Percentiles rank a stretch among this genome's conserved stretches.
phyloP scores from a whole-genome alignment of 306 rosid genomes.

The Dicorynia guianensis region DNA sequence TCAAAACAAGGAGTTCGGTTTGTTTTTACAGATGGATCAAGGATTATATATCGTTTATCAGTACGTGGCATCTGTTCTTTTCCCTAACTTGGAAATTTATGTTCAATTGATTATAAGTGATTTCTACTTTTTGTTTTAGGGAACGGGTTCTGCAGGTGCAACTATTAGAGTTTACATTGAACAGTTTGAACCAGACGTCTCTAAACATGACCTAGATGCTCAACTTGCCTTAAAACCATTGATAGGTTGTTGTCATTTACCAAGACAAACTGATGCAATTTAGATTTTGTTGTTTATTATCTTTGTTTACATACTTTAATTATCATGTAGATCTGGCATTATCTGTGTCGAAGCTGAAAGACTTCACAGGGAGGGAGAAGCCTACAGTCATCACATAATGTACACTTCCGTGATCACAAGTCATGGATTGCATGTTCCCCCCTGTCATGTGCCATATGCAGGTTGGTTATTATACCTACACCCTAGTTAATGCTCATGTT shows the following conservation, averaged over 20 bases:
- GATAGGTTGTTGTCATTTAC: slow-evolving; percentile 61
- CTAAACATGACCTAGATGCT: slow-evolving; percentile 88
- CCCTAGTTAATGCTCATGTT: slow-evolving; percentile 39
- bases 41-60: slow-evolving; percentile 94
- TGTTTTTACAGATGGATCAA: slow-evolving; percentile 93
- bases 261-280: not conserved
- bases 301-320: slow-evolving; percentile 21
- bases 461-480: slow-evolving; percentile 32
- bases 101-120: slow-evolving; percentile 21
- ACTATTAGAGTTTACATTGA: slow-evolving; percentile 91
- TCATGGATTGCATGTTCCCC: slow-evolving; percentile 17
- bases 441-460: slow-evolving; percentile 35
- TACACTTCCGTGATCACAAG: slow-evolving; percentile 30
- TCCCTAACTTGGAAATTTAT: slow-evolving; percentile 21
- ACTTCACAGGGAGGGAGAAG: slow-evolving; percentile 89
- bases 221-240: slow-evolving; percentile 86
- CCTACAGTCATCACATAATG: slow-evolving; percentile 95
- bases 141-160: slow-evolving; percentile 99
- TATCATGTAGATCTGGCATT: slow-evolving; percentile 79
- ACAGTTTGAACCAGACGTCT: slow-evolving; percentile 80
- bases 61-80: slow-evolving; percentile 53
- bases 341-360: slow-evolving; percentile 82
- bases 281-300: slow-evolving; percentile 13
- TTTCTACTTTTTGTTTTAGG: slow-evolving; percentile 53
- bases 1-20: slow-evolving; percentile 96